Percentiles rank a stretch among this genome's conserved stretches.
Conservation (phyloP, 306 rosid species). For the Carpinus viminea region DNA sequence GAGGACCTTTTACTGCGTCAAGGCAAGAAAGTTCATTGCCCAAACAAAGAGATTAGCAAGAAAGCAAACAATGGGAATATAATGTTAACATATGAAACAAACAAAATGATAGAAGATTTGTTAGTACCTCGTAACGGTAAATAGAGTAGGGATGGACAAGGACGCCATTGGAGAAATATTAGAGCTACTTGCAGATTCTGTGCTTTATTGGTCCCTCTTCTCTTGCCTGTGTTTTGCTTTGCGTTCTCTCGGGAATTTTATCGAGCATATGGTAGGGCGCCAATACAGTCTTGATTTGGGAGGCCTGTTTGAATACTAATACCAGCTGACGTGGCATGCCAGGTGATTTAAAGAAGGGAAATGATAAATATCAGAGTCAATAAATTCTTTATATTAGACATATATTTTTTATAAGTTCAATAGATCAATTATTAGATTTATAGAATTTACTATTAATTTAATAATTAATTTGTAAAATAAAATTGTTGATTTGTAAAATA, state of each 20-base stretch:
- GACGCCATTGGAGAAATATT: slow-evolving; percentile 8
- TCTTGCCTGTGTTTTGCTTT: neutral
- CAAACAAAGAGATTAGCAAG: neutral
- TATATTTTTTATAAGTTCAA: too few species aligned
- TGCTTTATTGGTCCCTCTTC: slow-evolving; percentile 8
- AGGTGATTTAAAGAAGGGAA: too few species aligned
- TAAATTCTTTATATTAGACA: too few species aligned
- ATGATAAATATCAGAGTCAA: too few species aligned
- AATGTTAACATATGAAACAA: neutral
- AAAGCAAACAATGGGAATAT: neutral
- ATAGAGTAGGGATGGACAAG: slow-evolving; percentile 20
- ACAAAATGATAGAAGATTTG: neutral
- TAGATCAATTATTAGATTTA: too few species aligned
- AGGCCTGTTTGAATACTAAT: too few species aligned
- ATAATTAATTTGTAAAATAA: too few species aligned
- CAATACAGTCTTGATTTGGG: too few species aligned
- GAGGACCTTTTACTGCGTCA: slow-evolving; percentile 35
- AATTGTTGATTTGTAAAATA: too few species aligned
- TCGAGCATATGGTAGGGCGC: neutral
- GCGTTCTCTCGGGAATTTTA: neutral
- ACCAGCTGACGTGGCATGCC: too few species aligned
- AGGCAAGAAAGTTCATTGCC: neutral
- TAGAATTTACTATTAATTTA: too few species aligned
- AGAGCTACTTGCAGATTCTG: neutral
- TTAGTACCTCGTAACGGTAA: slow-evolving; percentile 36